Conservation (phyloP, 768 basidiomycete species). For the Lactarius psammicola region DNA sequence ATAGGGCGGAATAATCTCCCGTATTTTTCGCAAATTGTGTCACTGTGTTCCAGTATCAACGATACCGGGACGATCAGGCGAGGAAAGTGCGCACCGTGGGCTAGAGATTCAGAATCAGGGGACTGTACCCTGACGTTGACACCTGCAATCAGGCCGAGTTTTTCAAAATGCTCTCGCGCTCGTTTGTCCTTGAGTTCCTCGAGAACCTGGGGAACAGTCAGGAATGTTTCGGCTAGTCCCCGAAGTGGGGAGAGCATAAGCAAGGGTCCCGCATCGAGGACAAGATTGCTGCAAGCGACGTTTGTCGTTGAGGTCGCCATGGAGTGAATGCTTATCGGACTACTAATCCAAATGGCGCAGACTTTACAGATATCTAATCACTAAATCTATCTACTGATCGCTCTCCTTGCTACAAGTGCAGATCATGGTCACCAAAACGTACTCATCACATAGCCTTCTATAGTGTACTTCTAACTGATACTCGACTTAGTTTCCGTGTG, state of each 20-base stretch:
- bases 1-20: conserved; percentile 91
- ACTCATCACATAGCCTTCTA: conserved; percentile 10
- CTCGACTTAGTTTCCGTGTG: conserved; percentile 67
- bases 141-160: conserved; percentile 70
- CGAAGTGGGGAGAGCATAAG: conserved; percentile 85
- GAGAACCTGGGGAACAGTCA: conserved; percentile 89
- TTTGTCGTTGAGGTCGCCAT: conserved; percentile 30
- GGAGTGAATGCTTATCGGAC: background rate
- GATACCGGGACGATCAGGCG: conserved; percentile 1
- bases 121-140: conserved; percentile 68
- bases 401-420: background rate
- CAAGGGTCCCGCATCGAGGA: conserved; percentile 92
- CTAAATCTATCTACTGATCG: background rate
- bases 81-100: conserved; percentile 47
- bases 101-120: conserved; percentile 67
- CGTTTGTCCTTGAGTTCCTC: conserved; percentile 86
- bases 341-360: background rate
- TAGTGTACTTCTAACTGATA: conserved; percentile 7
- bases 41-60: conserved; percentile 48
- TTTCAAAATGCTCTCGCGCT: conserved; percentile 83
- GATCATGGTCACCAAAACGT: conserved; percentile 30
- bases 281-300: conserved; percentile 68
- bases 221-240: conserved; percentile 81
- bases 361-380: background rate
- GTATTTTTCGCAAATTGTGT: conserved; percentile 92